A percentile compares a stretch with the other conserved stretches of the same genome.
Conservation (phyloP, 441 rosid genomes). For the Raphanus hybrid region DNA sequence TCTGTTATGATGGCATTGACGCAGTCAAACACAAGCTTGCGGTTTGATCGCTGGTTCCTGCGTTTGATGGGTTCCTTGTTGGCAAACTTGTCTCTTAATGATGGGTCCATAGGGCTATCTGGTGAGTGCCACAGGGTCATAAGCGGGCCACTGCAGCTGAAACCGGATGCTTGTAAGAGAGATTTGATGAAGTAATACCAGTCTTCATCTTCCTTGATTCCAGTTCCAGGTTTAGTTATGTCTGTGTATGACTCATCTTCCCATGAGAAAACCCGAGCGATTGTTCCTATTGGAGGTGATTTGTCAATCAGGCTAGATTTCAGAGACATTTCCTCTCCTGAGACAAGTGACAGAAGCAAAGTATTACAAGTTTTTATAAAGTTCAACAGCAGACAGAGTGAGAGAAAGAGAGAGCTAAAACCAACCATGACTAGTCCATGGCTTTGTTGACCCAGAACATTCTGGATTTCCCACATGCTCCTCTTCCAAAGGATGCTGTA, state of each 20-base stretch:
- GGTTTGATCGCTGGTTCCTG: constrained; percentile 63
- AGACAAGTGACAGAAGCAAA: constrained; percentile 4
- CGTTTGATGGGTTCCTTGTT: constrained; percentile 57
- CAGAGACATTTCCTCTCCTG: constrained; percentile 61
- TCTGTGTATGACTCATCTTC: constrained; percentile 52
- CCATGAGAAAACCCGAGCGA: constrained; percentile 76
- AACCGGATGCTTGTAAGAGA: constrained; percentile 59
- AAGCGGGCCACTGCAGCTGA: constrained; percentile 46
- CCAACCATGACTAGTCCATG: constrained; percentile 45
- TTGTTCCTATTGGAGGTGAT: constrained; percentile 82
- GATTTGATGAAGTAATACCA: constrained; percentile 56
- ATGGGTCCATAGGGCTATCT: constrained; percentile 75
- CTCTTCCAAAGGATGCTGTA: constrained; percentile 70
- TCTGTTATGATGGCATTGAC: constrained; percentile 67
- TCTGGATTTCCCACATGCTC: constrained; percentile 49
- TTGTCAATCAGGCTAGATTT: constrained; percentile 72
- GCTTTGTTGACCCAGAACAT: constrained; percentile 47
- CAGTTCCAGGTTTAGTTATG: constrained; percentile 45
- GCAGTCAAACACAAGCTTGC: constrained; percentile 73
- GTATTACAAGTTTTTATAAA: neutral
- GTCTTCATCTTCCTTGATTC: constrained; percentile 58
- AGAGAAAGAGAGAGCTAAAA: constrained; percentile 5
- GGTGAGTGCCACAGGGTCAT: constrained; percentile 72
- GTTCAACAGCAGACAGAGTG: constrained; percentile 5
- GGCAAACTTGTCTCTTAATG: constrained; percentile 57